Percentiles rank a stretch among this genome's conserved stretches.
Conservation (phyloP, 2,329 filamentous ascomycete species). For the Apiospora malaysiana region DNA sequence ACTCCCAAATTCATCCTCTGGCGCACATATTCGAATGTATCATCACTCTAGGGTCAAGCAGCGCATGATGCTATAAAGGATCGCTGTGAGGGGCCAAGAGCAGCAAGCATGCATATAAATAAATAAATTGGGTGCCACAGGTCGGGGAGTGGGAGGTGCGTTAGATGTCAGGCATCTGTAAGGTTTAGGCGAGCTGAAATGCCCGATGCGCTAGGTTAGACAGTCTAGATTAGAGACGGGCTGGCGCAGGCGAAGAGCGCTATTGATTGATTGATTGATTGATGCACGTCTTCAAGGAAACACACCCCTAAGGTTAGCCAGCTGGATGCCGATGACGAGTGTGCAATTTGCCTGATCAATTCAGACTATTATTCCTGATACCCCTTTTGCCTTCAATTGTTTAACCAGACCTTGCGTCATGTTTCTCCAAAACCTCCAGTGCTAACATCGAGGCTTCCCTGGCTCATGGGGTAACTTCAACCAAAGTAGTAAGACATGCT, state of each 20-base stretch:
- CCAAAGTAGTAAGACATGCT: neutral
- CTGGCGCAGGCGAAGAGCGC: too few species aligned
- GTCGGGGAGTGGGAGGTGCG: neutral
- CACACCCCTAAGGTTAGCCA: too few species aligned
- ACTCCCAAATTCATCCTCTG: neutral
- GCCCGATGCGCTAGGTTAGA: conserved; percentile 3
- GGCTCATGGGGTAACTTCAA: neutral
- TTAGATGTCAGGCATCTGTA: neutral
- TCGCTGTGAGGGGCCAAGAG: neutral
- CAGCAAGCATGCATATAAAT: conserved; percentile 1
- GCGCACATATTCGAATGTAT: neutral
- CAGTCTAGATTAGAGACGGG: too few species aligned
- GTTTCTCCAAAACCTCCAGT: neutral
- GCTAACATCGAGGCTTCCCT: neutral
- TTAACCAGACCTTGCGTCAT: neutral
- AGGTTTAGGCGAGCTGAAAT: conserved; percentile 1
- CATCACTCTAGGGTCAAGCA: too few species aligned
- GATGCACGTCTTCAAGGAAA: neutral
- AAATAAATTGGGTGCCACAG: neutral
- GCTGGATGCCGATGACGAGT: neutral
- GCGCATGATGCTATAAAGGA: neutral
- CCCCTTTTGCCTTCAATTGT: neutral
- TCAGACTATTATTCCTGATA: too few species aligned
- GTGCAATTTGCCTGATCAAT: neutral
- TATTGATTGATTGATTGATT: too few species aligned